These are phyloP conservation scores for Debaryomyces sp. DNA, from an alignment of 1,139 yeast genomes.

Conservation along the genomic window DNA sequence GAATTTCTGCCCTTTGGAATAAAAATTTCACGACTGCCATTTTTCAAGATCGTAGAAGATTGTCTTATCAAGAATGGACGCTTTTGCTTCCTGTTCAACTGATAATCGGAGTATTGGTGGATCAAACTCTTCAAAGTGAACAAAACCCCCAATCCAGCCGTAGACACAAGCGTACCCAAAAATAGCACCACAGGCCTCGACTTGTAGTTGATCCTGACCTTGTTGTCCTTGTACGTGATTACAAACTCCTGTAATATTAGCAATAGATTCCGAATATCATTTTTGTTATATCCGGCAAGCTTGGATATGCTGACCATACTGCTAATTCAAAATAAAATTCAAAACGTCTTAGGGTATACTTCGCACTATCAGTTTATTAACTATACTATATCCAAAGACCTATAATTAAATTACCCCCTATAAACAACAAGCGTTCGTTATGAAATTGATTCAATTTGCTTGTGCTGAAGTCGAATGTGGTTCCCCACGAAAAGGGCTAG, in stretches of 20 bases:
- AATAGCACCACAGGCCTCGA: slow-evolving; percentile 50
- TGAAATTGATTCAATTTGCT: background rate
- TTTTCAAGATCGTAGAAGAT: slow-evolving; percentile 47
- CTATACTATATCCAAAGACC: background rate
- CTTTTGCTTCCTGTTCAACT: slow-evolving; percentile 26
- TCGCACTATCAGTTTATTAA: background rate
- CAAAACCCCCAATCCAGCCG: slow-evolving; percentile 46
- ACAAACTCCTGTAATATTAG: slow-evolving; percentile 42
- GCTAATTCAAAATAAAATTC: background rate
- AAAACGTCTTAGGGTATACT: background rate
- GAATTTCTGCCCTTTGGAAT: slow-evolving; percentile 53
- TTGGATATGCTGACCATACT: slow-evolving; percentile 40
- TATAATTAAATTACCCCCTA: background rate
- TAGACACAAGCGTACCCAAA: slow-evolving; percentile 43
- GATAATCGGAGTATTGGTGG: slow-evolving; percentile 34
- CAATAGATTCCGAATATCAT: slow-evolving; percentile 38
- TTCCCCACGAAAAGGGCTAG: slow-evolving; percentile 1
- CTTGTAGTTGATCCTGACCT: slow-evolving; percentile 44
- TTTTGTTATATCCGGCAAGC: slow-evolving; percentile 35
- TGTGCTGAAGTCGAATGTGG: background rate
- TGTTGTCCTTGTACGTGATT: slow-evolving; percentile 38
- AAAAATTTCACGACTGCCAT: slow-evolving; percentile 56
- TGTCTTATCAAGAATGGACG: slow-evolving; percentile 48
- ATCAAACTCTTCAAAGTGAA: slow-evolving; percentile 36
- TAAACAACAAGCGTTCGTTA: background rate